phyloP scores from a whole-genome alignment of 306 rosid genomes.

The Mimosa bimucronata region DNA sequence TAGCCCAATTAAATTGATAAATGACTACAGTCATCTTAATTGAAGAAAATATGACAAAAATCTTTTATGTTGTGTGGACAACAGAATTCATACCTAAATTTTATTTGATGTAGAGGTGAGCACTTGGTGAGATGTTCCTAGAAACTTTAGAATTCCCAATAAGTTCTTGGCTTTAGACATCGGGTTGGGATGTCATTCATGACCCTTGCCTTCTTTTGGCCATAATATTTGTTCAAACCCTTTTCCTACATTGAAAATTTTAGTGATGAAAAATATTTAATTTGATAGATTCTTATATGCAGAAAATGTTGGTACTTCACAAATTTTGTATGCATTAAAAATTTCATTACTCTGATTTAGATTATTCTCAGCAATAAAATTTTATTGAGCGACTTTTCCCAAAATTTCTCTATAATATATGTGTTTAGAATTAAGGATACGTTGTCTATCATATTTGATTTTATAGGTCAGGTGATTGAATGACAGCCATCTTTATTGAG shows the following conservation, averaged over 20 bases:
- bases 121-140: no score
- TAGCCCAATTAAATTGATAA: no score
- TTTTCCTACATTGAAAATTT: no score
- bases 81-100: neutral
- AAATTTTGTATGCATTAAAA: no score
- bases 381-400: no score
- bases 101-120: neutral
- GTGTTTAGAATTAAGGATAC: no score
- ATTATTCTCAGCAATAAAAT: no score
- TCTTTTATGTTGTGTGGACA: neutral
- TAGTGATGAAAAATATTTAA: no score
- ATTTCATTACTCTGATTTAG: no score
- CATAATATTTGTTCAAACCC: neutral
- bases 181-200: neutral
- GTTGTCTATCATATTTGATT: neutral
- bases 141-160: neutral
- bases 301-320: no score
- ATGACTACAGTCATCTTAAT: neutral
- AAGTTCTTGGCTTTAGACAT: neutral
- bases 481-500: neutral
- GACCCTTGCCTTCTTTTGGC: neutral
- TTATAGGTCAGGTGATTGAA: neutral
- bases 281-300: no score
- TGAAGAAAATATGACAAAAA: no score
- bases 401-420: neutral